Conservation (phyloP, 176 grass and related monocot genomes). For the Poa pratensis region DNA sequence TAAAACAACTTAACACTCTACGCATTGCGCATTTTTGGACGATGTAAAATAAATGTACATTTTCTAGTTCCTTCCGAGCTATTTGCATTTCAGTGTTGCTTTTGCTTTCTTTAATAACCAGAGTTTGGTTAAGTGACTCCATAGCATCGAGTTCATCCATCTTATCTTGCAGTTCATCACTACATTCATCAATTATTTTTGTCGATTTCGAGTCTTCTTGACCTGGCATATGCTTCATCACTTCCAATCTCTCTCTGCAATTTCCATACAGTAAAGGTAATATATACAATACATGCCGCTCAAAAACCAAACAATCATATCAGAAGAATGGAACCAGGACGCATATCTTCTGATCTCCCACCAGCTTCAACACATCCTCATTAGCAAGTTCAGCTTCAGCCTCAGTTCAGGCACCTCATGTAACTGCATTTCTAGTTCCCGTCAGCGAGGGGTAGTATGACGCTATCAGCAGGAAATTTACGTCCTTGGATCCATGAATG, state of each 20-base stretch:
- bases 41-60: not conserved
- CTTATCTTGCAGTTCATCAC: constrained; percentile 27
- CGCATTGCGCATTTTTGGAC: not conserved
- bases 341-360: not conserved
- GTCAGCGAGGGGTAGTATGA: too few species aligned
- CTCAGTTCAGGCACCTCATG: too few species aligned
- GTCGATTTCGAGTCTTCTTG: not conserved
- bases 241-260: constrained; percentile 33
- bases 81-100: constrained; percentile 2
- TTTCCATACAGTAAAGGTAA: not conserved
- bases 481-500: too few species aligned
- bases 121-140: constrained; percentile 33
- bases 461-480: too few species aligned
- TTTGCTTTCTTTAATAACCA: constrained; percentile 31
- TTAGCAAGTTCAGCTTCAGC: not conserved
- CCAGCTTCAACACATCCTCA: constrained; percentile 22
- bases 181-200: not conserved
- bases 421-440: too few species aligned
- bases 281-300: not conserved
- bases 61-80: constrained; percentile 32
- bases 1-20: not conserved
- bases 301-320: not conserved
- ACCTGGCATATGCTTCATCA: constrained; percentile 29
- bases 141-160: constrained; percentile 27
- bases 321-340: not conserved